A percentile compares a stretch with the other conserved stretches of the same genome.
Evolutionary conservation across 495 filamentous ascomycete species (phyloP).

Genomic region (Aspergillus incahuasiensis): DNA sequence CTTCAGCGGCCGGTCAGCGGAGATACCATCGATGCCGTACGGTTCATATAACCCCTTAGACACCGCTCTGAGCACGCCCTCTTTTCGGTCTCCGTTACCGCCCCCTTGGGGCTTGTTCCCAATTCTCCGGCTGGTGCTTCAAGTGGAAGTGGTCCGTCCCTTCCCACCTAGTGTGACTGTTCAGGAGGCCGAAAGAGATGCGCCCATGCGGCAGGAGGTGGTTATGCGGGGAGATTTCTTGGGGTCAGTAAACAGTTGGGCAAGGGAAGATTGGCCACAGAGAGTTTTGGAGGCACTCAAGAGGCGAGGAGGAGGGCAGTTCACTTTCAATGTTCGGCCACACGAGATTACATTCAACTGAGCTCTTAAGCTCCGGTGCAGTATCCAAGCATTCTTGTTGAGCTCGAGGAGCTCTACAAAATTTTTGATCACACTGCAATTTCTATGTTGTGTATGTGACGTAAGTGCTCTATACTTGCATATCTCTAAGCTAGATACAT

Average conservation of each 20-base stretch:
- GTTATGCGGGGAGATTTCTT: conserved; percentile 38
- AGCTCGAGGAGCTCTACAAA: too few species aligned
- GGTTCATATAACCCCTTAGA: conserved; percentile 17
- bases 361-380: background rate
- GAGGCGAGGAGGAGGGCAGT: conserved; percentile 27
- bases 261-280: conserved; percentile 40
- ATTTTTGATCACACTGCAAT: too few species aligned
- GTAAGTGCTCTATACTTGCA: too few species aligned
- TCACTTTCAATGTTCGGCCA: conserved; percentile 18
- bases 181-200: conserved; percentile 52
- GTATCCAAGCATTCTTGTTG: too few species aligned
- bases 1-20: background rate
- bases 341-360: conserved; percentile 10
- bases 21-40: conserved; percentile 10
- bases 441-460: too few species aligned
- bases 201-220: conserved; percentile 37
- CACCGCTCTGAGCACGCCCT: conserved; percentile 23
- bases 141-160: conserved; percentile 38
- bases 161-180: conserved; percentile 53
- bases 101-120: conserved; percentile 46
- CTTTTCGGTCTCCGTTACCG: conserved; percentile 40
- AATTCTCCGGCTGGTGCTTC: conserved; percentile 42
- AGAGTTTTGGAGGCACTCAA: conserved; percentile 30
- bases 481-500: background rate
- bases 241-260: conserved; percentile 45